Base-by-base conservation (phyloP, 768 basidiomycete genomes). In the Chiua virens region DNA sequence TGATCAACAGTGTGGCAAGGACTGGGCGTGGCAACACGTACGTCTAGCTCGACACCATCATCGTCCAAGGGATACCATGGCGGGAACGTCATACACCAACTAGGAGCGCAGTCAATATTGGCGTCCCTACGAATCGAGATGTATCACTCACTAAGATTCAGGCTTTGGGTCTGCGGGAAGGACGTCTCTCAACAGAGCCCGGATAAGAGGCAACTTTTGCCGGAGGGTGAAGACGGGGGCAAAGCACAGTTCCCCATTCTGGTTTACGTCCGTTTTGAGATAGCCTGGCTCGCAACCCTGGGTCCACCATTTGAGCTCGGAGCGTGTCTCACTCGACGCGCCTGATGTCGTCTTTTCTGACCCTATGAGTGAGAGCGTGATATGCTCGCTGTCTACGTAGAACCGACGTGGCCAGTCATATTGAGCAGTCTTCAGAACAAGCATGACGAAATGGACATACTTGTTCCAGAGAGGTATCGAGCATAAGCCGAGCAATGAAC, bases 401-500 rank as follows among this genome's bases (percentile, higher is more conserved):
- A 9, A 14, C 13, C 17, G 4, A 25, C 6, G 23, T 23, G 23
- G 23, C 6, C 23, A 6, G 23, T 4, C 3, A 6, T 6, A n/a
- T 8, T 41, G 8, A 27, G 17, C 17, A 9, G 7, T 3, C 8
- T 4, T 25, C 17, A n/a, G 17, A 17, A 17, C 7, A 18, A 27
- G n/a, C 17, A 11, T 28, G 28, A 9, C 10, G 8, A 9, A 17
- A 25, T 18, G 32, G 20, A 51, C 53, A 20, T 43, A 32, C 56
- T 45, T 43, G 50, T 55, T 15, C 54, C 37, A 6, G 56, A 50
- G 25, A 57, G 55, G 36, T 57, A 67, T 44, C 61, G 51, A 23
- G 61, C 56, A 28, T 57, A 52, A 15, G 66, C 66, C 5, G 60
- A 60, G 48, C 66, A 67, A 7, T 60, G 49, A 37, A 64, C 32